Evolutionary conservation across 164 flowering plant species (phyloP), one percentile per base, ranked within the genome.

Genomic region (Saururus chinensis): DNA sequence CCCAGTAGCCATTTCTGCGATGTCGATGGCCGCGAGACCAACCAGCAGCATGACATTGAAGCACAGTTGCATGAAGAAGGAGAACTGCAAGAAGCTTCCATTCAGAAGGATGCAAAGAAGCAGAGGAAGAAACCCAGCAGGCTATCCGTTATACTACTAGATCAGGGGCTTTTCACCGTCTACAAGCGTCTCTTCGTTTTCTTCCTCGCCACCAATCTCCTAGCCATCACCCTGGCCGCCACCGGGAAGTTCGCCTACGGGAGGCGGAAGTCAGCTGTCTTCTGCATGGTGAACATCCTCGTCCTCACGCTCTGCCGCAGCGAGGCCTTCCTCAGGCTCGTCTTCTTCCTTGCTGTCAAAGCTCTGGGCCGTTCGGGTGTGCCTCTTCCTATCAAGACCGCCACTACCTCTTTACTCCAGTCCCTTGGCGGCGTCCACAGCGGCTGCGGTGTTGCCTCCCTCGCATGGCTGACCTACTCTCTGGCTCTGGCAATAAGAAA

Each of bases 161-260:
- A 84, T 61, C 85, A 81, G 69, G 88, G 85, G 26, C 67, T 80
- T 7, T 81, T 81, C 71, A 83, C 84, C 0, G 84, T 83, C 49
- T 83, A 83, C 73, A 84, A 84, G 65, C 71, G 84, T 6, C 80
- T 84, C 35, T 80, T 78, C 25, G 61, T 57, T 0, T 59, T 73
- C 40, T 71, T 72, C 68, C 56, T 80, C 14, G 23, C 69, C 4
- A 16, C 79, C 17, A 84, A 84, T 53, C n/a, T 80, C 4, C 56
- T 67, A 0, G 69, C 25, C 0, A 57, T 81, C 37, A 63, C 67
- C 16, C 81, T 81, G 23, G 81, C 82, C 0, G 79, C 79, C 1
- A 68, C 76, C 1, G 82, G 82, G 9, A 20, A 65, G 40, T 84
- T 81, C 55, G 71, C 71, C 0, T 80, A 84, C 61, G 84, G 78